These are phyloP conservation scores for Pestalotiopsis sp. DNA, from an alignment of 2,329 filamentous ascomycete species.

Conservation along the genomic window DNA sequence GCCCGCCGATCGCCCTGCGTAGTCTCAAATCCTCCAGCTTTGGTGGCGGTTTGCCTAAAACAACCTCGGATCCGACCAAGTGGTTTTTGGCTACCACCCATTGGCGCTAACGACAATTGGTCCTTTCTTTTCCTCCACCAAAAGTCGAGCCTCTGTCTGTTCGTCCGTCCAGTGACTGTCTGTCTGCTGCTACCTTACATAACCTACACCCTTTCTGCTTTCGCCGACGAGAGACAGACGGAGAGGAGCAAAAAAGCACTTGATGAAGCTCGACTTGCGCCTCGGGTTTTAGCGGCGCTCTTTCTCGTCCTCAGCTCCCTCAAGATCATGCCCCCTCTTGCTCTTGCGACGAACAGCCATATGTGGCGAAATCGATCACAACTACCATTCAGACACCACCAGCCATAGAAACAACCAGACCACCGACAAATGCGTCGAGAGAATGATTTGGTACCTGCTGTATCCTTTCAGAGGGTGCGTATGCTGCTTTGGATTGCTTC, in stretches of 20 bases:
- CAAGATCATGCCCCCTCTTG: slow-evolving; percentile 13
- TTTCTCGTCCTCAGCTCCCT: background rate
- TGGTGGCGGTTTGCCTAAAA: background rate
- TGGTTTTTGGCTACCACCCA: background rate
- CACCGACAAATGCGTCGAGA: slow-evolving; percentile 22
- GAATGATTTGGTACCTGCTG: slow-evolving; percentile 77
- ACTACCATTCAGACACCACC: background rate
- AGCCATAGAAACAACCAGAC: background rate
- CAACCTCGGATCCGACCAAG: background rate
- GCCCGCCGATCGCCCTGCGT: background rate
- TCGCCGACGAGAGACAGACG: background rate
- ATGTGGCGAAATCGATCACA: slow-evolving; percentile 6
- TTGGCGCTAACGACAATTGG: background rate
- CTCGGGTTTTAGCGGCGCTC: slow-evolving; percentile 3
- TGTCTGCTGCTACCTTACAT: background rate
- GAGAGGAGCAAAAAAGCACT: background rate
- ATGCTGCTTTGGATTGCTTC: background rate
- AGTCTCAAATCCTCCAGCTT: background rate
- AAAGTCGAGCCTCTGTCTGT: background rate
- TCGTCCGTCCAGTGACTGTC: background rate
- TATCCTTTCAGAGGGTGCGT: slow-evolving; percentile 78
- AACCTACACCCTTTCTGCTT: background rate
- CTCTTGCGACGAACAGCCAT: slow-evolving; percentile 11
- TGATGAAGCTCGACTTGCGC: slow-evolving; percentile 11
- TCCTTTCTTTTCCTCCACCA: background rate